A percentile compares a stretch with the other conserved stretches of the same genome.
Conservation (phyloP, 2,329 filamentous ascomycete genomes). For the Fusarium pseudocircinatum region DNA sequence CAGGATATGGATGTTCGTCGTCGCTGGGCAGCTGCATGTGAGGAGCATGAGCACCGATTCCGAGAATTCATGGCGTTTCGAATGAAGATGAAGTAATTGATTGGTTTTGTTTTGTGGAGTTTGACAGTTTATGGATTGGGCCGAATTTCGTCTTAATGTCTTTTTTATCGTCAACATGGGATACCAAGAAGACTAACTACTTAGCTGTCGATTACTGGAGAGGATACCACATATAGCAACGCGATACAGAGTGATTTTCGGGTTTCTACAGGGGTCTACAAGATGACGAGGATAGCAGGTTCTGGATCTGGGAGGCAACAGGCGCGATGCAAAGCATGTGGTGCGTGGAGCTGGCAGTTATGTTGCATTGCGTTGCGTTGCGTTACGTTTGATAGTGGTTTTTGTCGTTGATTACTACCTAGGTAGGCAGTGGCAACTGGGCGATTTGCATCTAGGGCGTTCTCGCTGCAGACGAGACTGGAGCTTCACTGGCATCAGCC, state of each 20-base stretch:
- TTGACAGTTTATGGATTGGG: slow-evolving; percentile 13
- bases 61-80: slow-evolving; percentile 64
- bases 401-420: slow-evolving; percentile 13
- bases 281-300: slow-evolving; percentile 12
- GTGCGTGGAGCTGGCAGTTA: slow-evolving; percentile 21
- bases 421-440: slow-evolving; percentile 8
- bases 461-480: slow-evolving; percentile 13
- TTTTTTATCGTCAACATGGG: slow-evolving; percentile 18
- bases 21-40: slow-evolving; percentile 68
- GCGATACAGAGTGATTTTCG: slow-evolving; percentile 13
- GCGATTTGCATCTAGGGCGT: slow-evolving; percentile 22
- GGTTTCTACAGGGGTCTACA: slow-evolving; percentile 23
- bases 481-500: slow-evolving; percentile 2
- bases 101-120: slow-evolving; percentile 15
- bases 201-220: slow-evolving; percentile 1
- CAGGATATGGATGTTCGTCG: slow-evolving; percentile 72
- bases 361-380: not conserved
- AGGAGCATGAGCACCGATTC: slow-evolving; percentile 68
- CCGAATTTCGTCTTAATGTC: slow-evolving; percentile 10
- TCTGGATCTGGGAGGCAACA: slow-evolving; percentile 22
- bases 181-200: not conserved
- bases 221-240: not conserved
- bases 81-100: slow-evolving; percentile 53
- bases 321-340: slow-evolving; percentile 13
- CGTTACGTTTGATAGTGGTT: slow-evolving; percentile 14